These are phyloP conservation scores for Funneliformis caledonium DNA, from an alignment of 371 early-diverging fungal species.

Conservation along the genomic window DNA sequence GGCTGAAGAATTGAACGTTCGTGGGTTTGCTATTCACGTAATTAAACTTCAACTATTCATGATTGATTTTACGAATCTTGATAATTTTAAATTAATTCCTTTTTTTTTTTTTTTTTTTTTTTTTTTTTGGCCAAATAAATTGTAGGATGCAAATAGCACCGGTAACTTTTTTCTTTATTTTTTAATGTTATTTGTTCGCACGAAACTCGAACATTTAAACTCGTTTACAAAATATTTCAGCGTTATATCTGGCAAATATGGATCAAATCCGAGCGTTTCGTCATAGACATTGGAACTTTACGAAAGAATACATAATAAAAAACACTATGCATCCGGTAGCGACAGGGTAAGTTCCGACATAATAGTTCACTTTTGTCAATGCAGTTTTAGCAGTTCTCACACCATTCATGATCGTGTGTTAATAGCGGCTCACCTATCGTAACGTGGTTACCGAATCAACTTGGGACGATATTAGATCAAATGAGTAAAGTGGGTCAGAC, in stretches of 20 bases:
- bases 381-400: too few relatives aligned
- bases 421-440: slow-evolving; percentile 50
- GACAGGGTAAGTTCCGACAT: slow-evolving; percentile 49
- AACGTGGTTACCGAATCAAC: slow-evolving; percentile 77
- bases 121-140: not conserved
- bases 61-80: not conserved
- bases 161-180: slow-evolving; percentile 35
- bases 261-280: slow-evolving; percentile 87
- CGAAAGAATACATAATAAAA: slow-evolving; percentile 86
- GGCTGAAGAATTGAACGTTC: slow-evolving; percentile 52
- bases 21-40: slow-evolving; percentile 54
- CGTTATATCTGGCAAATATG: slow-evolving; percentile 74
- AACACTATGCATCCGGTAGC: slow-evolving; percentile 74
- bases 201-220: not conserved
- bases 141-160: slow-evolving; percentile 56
- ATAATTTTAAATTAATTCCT: not conserved
- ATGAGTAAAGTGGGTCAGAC: slow-evolving; percentile 58
- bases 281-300: slow-evolving; percentile 86
- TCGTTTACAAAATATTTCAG: slow-evolving; percentile 43
- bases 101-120: too few relatives aligned
- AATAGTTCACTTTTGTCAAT: not conserved
- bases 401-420: too few relatives aligned
- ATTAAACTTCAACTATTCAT: not conserved
- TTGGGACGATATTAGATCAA: slow-evolving; percentile 62
- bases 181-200: not conserved